Evolutionary conservation across 1,284 basidiomycete species (phyloP).

Genomic region (Papiliotrema terrestris): DNA sequence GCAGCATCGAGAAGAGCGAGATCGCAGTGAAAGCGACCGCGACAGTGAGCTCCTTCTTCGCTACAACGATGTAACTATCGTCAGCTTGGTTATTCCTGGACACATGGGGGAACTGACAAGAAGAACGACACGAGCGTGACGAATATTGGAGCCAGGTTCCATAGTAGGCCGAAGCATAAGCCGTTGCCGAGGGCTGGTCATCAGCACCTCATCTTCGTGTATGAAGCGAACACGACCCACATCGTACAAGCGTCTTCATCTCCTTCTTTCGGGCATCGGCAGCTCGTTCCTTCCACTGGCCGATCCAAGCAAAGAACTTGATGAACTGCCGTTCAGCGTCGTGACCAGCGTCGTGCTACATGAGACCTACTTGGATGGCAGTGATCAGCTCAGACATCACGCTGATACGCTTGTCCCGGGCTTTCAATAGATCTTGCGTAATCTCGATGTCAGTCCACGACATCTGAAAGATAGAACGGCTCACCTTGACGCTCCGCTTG

Average conservation of each 20-base stretch:
- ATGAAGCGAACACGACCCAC: constrained; percentile 12
- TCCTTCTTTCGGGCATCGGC: constrained; percentile 40
- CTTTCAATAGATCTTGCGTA: constrained; percentile 65
- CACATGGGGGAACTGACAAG: constrained; percentile 21
- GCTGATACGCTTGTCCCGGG: constrained; percentile 78
- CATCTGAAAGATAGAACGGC: too few species aligned
- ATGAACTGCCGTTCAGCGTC: constrained; percentile 17
- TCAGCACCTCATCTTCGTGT: constrained; percentile 6
- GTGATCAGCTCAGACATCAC: constrained; percentile 81
- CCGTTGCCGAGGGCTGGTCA: constrained; percentile 31
- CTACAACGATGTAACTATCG: constrained; percentile 45
- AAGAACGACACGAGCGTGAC: constrained; percentile 49
- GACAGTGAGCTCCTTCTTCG: constrained; percentile 47
- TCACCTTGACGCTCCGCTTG: constrained; percentile 60
- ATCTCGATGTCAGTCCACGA: constrained; percentile 58
- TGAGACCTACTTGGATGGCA: constrained; percentile 48
- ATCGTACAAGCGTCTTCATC: constrained; percentile 38
- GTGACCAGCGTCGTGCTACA: neutral
- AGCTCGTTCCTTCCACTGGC: constrained; percentile 46
- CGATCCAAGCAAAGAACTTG: constrained; percentile 49
- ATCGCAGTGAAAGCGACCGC: constrained; percentile 50
- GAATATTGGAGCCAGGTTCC: constrained; percentile 40
- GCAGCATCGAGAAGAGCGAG: constrained; percentile 49
- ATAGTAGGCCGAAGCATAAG: constrained; percentile 34
- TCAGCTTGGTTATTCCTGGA: neutral